A percentile compares a stretch with the other conserved stretches of the same genome.
Evolutionary conservation across 306 rosid genomes (phyloP).

Genomic region (Macrotyloma uniflorum): DNA sequence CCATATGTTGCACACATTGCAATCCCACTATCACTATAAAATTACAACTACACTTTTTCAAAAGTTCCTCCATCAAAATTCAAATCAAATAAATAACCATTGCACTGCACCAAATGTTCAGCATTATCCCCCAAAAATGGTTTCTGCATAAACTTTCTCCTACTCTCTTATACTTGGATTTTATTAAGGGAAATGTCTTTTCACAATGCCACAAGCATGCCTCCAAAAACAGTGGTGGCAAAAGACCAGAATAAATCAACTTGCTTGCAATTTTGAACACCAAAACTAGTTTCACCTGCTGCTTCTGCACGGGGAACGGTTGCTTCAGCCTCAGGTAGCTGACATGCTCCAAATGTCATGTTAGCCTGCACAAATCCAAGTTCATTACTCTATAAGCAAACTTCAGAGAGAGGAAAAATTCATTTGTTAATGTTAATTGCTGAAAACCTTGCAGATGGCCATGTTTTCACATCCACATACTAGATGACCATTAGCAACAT

Average conservation of each 20-base stretch:
- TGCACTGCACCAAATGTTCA: neutral
- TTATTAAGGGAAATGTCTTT: neutral
- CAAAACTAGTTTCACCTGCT: slow-evolving; percentile 30
- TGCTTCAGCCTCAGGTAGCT: slow-evolving; percentile 47
- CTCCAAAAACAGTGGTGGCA: slow-evolving; percentile 29
- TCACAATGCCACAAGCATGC: slow-evolving; percentile 39
- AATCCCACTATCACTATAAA: slow-evolving; percentile 18
- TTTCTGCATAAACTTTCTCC: neutral
- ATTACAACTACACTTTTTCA: slow-evolving; percentile 3
- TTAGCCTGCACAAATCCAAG: slow-evolving; percentile 55
- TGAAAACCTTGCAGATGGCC: slow-evolving; percentile 65
- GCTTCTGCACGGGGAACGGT: slow-evolving; percentile 28
- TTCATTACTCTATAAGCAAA: neutral
- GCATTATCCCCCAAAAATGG: neutral
- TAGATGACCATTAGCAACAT: slow-evolving; percentile 66
- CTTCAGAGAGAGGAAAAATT: neutral
- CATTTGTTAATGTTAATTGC: neutral
- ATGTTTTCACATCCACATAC: slow-evolving; percentile 74
- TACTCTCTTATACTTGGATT: neutral
- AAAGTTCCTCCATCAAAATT: neutral
- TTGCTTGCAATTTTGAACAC: slow-evolving; percentile 37
- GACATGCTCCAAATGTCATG: slow-evolving; percentile 62
- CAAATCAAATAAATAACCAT: neutral
- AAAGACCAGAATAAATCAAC: slow-evolving; percentile 39
- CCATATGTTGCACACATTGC: neutral